phyloP scores from a whole-genome alignment of 2,329 filamentous ascomycete genomes.

The Trichoderma gracile region DNA sequence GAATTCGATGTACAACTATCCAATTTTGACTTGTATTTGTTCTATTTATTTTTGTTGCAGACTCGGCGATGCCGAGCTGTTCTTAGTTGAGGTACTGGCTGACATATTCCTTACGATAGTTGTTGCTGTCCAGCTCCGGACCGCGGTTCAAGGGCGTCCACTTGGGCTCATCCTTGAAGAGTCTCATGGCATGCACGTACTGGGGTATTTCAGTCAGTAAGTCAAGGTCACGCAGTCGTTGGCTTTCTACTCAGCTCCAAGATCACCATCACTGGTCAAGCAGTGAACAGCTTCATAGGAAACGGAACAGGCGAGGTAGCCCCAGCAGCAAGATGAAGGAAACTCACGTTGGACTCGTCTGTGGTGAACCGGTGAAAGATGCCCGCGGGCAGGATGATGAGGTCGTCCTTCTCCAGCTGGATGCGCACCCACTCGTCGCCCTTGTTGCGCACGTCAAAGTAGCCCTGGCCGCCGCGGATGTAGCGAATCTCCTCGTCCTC shows the following conservation, averaged over 20 bases:
- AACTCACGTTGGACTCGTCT: slow-evolving; percentile 79
- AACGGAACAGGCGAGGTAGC: not conserved
- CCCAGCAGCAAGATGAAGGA: not conserved
- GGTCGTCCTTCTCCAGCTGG: slow-evolving; percentile 76
- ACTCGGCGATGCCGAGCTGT: not conserved
- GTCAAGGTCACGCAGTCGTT: not conserved
- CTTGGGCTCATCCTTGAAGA: slow-evolving; percentile 98
- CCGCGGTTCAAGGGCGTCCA: slow-evolving; percentile 92
- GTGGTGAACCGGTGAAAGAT: slow-evolving; percentile 99
- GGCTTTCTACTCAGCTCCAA: no score
- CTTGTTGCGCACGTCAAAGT: slow-evolving; percentile 85
- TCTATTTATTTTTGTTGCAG: not conserved
- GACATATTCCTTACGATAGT: slow-evolving; percentile 77
- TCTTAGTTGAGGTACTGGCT: slow-evolving; percentile 45
- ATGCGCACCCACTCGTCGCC: slow-evolving; percentile 90
- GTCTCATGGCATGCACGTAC: slow-evolving; percentile 93
- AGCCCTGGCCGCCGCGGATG: slow-evolving; percentile 83
- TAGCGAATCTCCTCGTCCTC: slow-evolving; percentile 99
- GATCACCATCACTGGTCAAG: no score
- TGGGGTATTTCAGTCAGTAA: no score
- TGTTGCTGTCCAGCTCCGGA: slow-evolving; percentile 74
- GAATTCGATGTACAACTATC: not conserved
- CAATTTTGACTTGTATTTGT: not conserved
- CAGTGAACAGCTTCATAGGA: not conserved
- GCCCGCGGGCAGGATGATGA: slow-evolving; percentile 90